These are phyloP conservation scores for Uncinocarpus reesii DNA, from an alignment of 2,329 filamentous ascomycete species.

Conservation along the genomic window DNA sequence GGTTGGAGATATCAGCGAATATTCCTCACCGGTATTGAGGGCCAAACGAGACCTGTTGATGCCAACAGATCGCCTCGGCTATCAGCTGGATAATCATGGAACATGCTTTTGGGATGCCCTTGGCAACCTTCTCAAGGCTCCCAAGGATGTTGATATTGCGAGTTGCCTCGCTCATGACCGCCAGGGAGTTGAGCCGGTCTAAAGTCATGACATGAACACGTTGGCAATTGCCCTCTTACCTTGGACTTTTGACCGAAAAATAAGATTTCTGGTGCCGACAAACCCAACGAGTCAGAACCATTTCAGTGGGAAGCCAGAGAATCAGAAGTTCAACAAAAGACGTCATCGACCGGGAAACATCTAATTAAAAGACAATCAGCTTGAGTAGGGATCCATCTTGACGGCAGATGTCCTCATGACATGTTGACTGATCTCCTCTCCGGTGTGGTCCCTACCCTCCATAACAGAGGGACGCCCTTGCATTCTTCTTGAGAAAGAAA, in stretches of 20 bases:
- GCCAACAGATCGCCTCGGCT: background rate
- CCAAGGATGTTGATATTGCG: background rate
- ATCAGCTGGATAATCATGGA: background rate
- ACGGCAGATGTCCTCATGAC: background rate
- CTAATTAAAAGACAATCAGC: background rate
- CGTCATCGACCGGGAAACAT: background rate
- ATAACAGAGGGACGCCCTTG: background rate
- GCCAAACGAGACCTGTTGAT: background rate
- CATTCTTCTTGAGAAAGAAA: background rate
- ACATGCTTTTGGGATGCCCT: background rate
- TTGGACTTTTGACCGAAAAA: constrained; percentile 1
- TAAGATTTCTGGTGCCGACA: constrained; percentile 2
- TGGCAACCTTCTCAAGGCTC: background rate
- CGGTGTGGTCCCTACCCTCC: background rate
- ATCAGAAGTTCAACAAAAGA: background rate
- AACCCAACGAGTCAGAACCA: background rate
- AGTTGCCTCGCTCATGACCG: background rate
- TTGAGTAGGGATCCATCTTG: background rate
- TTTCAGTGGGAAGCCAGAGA: background rate
- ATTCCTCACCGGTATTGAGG: background rate
- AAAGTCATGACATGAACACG: background rate
- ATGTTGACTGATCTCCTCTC: background rate
- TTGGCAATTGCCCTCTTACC: background rate
- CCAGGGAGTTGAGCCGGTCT: background rate
- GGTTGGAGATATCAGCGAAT: background rate